These are phyloP conservation scores for Colletotrichum phormii DNA, from an alignment of 2,329 filamentous ascomycete species.

Conservation along the genomic window DNA sequence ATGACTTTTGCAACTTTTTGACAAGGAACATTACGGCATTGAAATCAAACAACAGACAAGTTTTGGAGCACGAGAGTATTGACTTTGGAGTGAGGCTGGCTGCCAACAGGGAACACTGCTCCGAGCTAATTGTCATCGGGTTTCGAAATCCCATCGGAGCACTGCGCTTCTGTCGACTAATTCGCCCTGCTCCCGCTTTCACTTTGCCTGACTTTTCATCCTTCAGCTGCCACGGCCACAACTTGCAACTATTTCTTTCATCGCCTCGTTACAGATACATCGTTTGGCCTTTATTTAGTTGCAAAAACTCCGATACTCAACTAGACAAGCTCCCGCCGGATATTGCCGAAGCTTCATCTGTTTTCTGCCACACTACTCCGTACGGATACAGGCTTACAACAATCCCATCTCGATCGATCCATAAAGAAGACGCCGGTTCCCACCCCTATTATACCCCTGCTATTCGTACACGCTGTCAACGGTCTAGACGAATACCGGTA, in stretches of 20 bases:
- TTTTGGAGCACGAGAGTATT: not conserved
- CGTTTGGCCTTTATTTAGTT: not conserved
- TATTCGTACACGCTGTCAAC: not conserved
- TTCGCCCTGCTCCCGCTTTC: slow-evolving; percentile 9
- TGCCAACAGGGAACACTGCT: slow-evolving; percentile 25
- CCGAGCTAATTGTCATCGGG: slow-evolving; percentile 25
- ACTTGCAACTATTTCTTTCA: not conserved
- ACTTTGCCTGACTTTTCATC: not conserved
- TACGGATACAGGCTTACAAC: not conserved
- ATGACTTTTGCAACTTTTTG: not conserved
- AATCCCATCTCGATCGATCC: not conserved
- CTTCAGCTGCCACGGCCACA: not conserved
- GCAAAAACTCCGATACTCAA: not conserved
- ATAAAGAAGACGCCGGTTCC: not conserved
- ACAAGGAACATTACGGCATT: not conserved
- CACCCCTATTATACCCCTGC: not conserved
- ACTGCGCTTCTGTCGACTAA: slow-evolving; percentile 11
- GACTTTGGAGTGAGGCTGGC: slow-evolving; percentile 22
- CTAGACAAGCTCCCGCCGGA: not conserved
- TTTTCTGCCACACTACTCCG: not conserved
- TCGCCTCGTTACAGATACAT: not conserved
- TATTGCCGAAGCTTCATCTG: not conserved
- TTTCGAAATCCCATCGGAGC: slow-evolving; percentile 33
- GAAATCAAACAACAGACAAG: not conserved
- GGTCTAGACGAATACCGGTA: too few species aligned